Base-by-base conservation (phyloP, 768 basidiomycete genomes). In the Tulasnella sp. region DNA sequence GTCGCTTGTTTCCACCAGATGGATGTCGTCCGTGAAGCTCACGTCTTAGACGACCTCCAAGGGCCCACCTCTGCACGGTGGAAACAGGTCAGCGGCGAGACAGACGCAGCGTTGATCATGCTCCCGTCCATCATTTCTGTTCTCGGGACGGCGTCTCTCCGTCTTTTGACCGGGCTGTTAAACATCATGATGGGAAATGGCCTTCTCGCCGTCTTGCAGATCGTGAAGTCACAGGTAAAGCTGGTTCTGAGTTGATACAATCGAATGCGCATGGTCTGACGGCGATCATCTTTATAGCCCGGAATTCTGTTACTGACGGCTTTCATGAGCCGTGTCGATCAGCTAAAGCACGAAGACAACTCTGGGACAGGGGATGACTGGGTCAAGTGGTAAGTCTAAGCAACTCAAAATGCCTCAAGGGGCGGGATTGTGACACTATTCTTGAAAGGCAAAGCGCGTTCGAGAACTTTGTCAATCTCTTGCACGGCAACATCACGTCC, bases 1-100 rank as follows among this genome's bases (percentile, higher is more conserved):
- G 84, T 96, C 49, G 93, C 93, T 0, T 94, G 91, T 67, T 98
- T 97, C 74, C 81, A 80, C 60, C 92, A 97, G 69, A 77, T 98
- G 58, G 94, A 97, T 68, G 91, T 98, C 17, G 84, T 98, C 51
- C 76, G 77, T 64, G 75, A 88, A 52, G 87, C 92, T 2, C 80
- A 80, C 41, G 62, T 85, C 17, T 79, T 87, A 34, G 94, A 87
- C 68, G 72, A 77, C 1, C 66, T 80, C 0, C 77, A 85, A 61
- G 82, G 57, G 21, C 22, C 27, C 12, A 45, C 44, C 4, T 48
- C 57, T 15, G 87, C 63, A 78, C 72, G 2, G 82, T 82, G 64
- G 78, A 79, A 48, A 44, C 87, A 90, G 34, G 79, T 85, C 12
- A 92, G 96, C 64, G 75, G 78, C n/a, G 89, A 94, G 70, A 93